Base-by-base conservation (phyloP, 2,329 filamentous ascomycete genomes). In the Diplodia sapinea region DNA sequence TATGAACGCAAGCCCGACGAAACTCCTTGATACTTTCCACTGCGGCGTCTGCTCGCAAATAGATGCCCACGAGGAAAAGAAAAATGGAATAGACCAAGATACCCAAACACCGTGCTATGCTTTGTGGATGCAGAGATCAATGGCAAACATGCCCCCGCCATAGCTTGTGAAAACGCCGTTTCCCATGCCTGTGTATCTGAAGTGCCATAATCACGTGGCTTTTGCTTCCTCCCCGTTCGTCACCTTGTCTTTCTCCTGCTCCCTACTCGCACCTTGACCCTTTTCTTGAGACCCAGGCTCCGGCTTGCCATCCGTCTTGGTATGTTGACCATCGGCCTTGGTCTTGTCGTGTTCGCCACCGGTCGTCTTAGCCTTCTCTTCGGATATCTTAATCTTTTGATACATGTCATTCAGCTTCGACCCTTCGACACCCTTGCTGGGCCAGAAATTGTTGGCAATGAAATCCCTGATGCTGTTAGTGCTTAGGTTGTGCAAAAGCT, bases 401-500 rank as follows among this genome's bases (percentile, higher is more conserved):
- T 80, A 80, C 77, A 79, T 79, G 59, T 71, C 71, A 70, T 77
- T 77, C 59, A 80, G 73, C 47, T 76, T 67, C 23, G 73, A 5
- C 70, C 69, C 23, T 75, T 74, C 33, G 73, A 72, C 73, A 9
- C 71, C 68, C 33, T 70, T 69, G 33, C 74, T 75, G 36, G 79
- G 78, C 78, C 78, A 80, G 68, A 79, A 79, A 57, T 77, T 75
- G 66, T 72, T 73, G 26, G 76, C 75, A 15, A 76, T 77, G 65
- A 73, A 76, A 23, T 74, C 73, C 79, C 79, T 80, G 36, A 20
- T 33, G 3, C 47, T 36, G 64, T 79, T 69, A 79, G 74, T 36
- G 26, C 12, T 12, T 40, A 7, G 3, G 17, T 33, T 9, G 29
- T 49, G 15, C 11, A 11, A 31, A 9, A 29, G 15, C 26, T 36